These are phyloP conservation scores for Beta vulgaris DNA, from an alignment of 148 eudicot genomes.

Conservation along the genomic window DNA sequence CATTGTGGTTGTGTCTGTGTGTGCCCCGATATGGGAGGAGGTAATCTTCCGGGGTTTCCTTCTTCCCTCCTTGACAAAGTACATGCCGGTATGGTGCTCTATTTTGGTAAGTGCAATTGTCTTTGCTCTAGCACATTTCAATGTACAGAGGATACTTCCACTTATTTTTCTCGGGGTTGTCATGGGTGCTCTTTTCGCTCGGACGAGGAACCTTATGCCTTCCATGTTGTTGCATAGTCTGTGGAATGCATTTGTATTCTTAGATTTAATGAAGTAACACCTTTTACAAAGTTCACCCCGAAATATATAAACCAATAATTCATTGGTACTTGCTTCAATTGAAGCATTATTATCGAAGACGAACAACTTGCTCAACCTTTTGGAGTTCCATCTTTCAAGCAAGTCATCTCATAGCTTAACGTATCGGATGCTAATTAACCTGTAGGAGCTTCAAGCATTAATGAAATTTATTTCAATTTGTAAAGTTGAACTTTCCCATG, in stretches of 20 bases:
- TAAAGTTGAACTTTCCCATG: too few species aligned
- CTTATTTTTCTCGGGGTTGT: conserved; percentile 73
- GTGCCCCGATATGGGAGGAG: conserved; percentile 92
- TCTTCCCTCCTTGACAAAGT: conserved; percentile 78
- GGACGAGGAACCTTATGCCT: conserved; percentile 76
- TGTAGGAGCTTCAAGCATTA: not conserved
- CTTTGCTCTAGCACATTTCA: conserved; percentile 82
- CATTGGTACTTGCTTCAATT: conserved; percentile 17
- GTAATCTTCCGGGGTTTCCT: conserved; percentile 77
- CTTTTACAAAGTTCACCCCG: conserved; percentile 7
- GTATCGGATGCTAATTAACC: not conserved
- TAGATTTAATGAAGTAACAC: conserved; percentile 70
- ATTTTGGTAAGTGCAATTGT: conserved; percentile 69
- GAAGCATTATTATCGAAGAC: conserved; percentile 12
- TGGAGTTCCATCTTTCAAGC: conserved; percentile 1
- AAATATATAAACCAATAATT: conserved; percentile 19
- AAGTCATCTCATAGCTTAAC: not conserved
- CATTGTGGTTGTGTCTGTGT: conserved; percentile 61
- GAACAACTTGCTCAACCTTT: not conserved
- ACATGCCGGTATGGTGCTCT: conserved; percentile 87
- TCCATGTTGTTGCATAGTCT: conserved; percentile 80
- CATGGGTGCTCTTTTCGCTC: conserved; percentile 67
- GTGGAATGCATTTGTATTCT: conserved; percentile 86
- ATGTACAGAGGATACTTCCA: conserved; percentile 78
- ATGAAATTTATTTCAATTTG: too few species aligned